Percentiles rank a stretch among this genome's conserved stretches.
Evolutionary conservation across 225 moss, liverwort and hornwort genomes (phyloP).

Genomic region (Sphagnum contortum): DNA sequence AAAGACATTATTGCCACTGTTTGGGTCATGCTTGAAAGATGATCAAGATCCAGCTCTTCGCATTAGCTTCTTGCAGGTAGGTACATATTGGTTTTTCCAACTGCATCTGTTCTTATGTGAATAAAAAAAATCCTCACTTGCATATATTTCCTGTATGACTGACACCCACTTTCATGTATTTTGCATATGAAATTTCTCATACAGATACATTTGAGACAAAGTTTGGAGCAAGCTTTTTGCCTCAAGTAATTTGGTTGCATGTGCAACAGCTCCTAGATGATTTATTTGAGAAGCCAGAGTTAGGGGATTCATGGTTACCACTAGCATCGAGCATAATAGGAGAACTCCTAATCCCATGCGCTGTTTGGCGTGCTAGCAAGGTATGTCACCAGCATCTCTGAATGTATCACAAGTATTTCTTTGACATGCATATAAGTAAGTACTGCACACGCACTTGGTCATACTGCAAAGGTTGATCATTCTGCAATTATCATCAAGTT

Average conservation of each 20-base stretch:
- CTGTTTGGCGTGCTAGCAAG: conserved; percentile 79
- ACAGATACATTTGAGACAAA: background rate
- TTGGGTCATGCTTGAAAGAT: conserved; percentile 45
- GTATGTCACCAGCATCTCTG: conserved; percentile 10
- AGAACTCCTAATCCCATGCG: conserved; percentile 51
- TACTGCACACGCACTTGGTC: no score
- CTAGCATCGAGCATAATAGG: conserved; percentile 52
- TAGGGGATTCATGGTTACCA: conserved; percentile 57
- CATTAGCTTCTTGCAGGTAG: conserved; percentile 70
- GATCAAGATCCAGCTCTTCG: conserved; percentile 78
- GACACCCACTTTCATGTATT: no score
- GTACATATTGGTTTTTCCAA: background rate
- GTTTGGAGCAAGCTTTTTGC: no score
- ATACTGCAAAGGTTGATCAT: no score
- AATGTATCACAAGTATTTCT: background rate
- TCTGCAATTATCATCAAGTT: no score
- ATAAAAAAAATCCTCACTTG: no score
- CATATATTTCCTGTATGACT: no score
- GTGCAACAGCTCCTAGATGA: conserved; percentile 64
- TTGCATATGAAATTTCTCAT: background rate
- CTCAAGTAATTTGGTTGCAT: no score
- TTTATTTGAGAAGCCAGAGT: conserved; percentile 62
- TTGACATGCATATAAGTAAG: no score
- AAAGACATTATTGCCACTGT: conserved; percentile 40
- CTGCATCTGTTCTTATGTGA: no score